Conservation (phyloP, 805 yeast species). For the Metschnikowia cubensis region DNA sequence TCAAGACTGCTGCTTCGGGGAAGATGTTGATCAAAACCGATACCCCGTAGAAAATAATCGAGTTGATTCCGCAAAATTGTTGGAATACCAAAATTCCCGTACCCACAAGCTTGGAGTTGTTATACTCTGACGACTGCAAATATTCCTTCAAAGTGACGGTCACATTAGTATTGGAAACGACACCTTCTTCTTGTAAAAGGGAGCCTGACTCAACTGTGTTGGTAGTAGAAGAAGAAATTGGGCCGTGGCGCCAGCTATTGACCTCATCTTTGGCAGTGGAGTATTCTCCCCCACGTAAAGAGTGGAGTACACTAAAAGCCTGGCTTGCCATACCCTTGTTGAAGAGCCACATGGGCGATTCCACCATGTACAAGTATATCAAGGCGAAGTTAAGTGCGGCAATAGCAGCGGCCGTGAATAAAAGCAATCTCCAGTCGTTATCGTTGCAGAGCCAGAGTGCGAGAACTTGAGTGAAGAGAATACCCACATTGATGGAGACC, state of each 20-base stretch:
- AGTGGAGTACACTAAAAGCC: constrained; percentile 37
- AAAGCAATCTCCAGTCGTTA: constrained; percentile 66
- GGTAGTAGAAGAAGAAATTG: not conserved
- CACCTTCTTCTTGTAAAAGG: constrained; percentile 19
- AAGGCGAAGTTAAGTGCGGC: constrained; percentile 48
- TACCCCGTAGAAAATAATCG: constrained; percentile 91
- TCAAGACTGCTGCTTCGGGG: constrained; percentile 65
- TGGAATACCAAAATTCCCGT: constrained; percentile 76
- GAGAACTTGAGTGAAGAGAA: constrained; percentile 69
- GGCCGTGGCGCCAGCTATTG: constrained; percentile 28
- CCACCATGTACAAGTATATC: constrained; percentile 45
- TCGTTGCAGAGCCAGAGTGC: constrained; percentile 67
- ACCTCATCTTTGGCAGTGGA: constrained; percentile 33
- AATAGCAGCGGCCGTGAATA: constrained; percentile 57
- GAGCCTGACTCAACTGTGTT: constrained; percentile 16
- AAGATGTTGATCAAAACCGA: constrained; percentile 67
- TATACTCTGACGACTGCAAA: constrained; percentile 47
- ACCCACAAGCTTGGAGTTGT: constrained; percentile 59
- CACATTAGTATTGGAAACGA: not conserved
- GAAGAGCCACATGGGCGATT: constrained; percentile 82
- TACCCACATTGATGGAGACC: constrained; percentile 80
- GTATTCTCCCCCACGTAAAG: constrained; percentile 39
- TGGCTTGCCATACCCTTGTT: constrained; percentile 42
- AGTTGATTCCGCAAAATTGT: constrained; percentile 90
- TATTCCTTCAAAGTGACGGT: constrained; percentile 39